Base-by-base conservation (phyloP, 139 green algal species). In the Penium margaritaceum region DNA sequence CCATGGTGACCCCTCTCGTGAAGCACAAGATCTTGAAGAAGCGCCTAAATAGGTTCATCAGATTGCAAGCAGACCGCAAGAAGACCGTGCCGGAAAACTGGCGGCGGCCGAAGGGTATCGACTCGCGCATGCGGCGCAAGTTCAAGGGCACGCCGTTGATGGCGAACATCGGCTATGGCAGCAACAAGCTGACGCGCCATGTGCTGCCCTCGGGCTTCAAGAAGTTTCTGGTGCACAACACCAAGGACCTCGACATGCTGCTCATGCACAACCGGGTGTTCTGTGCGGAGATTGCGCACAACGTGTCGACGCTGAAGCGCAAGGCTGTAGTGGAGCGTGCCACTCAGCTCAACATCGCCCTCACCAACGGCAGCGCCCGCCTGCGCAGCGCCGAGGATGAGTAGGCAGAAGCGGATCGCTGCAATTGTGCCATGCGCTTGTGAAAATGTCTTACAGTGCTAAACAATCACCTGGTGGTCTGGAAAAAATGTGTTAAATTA, bases 241-340 rank as follows among this genome's bases (percentile, higher is more conserved):
- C 95, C 12, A 85, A 83, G 70, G 93, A 98, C 67, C 88, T 98
- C 39, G 93, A 98, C 84, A 84, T 98, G 72, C 86, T 98, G 36
- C 77, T 98, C 81, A 97, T 98, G 93, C 93, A 97, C 90, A 98
- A 97, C 93, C 86, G 82, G 75, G n/a, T n/a, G n/a, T n/a, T n/a
- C n/a, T n/a, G n/a, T n/a, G n/a, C n/a, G n/a, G n/a, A 97, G 87
- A 89, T 98, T 66, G 93, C 93, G n/a, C 89, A 96, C 87, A 91
- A 94, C 81, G 93, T 98, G 65, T 91, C 85, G 29, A 88, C 91
- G 39, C 83, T 89, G 44, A 98, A 98, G 88, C 85, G 93, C 60
- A 96, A 95, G 85, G 84, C 86, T 21, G 97, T 98, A 78, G 91
- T 97, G 21, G 90, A 97, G 88, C 87, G 93, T 33, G 93, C 93